Evolutionary conservation across 2,329 filamentous ascomycete species (phyloP), one percentile per base, ranked within the genome.

Genomic region (Exophiala xenobiotica): DNA sequence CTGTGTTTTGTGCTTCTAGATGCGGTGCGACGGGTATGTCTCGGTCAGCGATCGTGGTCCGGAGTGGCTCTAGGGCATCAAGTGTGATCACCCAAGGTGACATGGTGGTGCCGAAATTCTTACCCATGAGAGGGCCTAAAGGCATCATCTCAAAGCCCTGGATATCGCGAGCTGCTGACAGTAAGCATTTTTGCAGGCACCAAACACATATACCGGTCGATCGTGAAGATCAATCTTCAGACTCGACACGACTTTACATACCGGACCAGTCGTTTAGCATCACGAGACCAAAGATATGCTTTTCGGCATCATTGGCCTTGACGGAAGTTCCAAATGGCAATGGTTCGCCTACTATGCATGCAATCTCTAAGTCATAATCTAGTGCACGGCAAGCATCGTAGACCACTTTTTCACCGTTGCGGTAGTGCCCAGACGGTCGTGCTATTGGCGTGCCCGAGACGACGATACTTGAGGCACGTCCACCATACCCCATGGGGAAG

Each of bases 241-340:
- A 29, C 2, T 29, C n/a, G 26, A 29, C 2, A n/a, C n/a, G 26
- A 29, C 2, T 37, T 16, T 6, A 37, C 35, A 2, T 38, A 38
- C 46, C 53, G 16, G 46, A 54, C 58, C 58, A 61, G 46, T 61
- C 58, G 22, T 61, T 61, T 12, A 61, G 61, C 29, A 86, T 65
- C 0, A 82, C 76, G n/a, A 83, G 69, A 0, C 82, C 82, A 62
- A 85, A 85, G 12, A 85, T 80, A 57, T 85, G 78, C 0, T 80
- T 72, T 12, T 69, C 66, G 0, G 73, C 73, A 4, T 75, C 63
- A 12, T 61, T 61, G n/a, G 75, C 71, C 6, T 69, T 55, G 19
- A 77, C 63, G 0, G 60, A 58, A 1, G 68, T 56, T 1, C 74
- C 74, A 6, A 67, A 64, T 1, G 67, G 59, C 0, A 75, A 60